Conservation (phyloP, 140 eudicot genomes). For the Ambrosia hybrid region DNA sequence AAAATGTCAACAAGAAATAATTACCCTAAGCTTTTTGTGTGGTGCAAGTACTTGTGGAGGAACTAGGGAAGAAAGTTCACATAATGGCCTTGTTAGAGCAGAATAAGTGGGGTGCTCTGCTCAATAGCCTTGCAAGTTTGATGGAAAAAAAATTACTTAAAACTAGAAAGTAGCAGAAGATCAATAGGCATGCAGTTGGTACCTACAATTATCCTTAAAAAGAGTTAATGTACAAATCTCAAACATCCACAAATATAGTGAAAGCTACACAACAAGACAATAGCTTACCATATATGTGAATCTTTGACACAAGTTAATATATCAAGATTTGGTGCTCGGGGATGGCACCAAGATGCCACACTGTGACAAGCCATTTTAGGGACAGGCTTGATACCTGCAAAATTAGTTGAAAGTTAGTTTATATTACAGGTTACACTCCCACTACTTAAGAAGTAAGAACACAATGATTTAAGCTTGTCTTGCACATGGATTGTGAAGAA, state of each 20-base stretch:
- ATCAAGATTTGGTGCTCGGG: slow-evolving; percentile 99
- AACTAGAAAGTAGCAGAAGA: slow-evolving; percentile 21
- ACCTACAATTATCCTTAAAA: slow-evolving; percentile 1
- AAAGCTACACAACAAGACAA: not conserved
- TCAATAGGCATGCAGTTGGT: not conserved
- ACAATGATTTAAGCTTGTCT: too few species aligned
- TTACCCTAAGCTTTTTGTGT: slow-evolving; percentile 89
- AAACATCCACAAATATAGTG: slow-evolving; percentile 7
- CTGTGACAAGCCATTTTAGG: slow-evolving; percentile 97
- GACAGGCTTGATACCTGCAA: slow-evolving; percentile 94
- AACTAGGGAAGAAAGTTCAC: slow-evolving; percentile 90
- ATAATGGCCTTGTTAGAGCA: slow-evolving; percentile 97
- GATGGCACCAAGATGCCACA: slow-evolving; percentile 99
- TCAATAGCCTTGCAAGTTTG: slow-evolving; percentile 85
- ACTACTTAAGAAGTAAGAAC: too few species aligned
- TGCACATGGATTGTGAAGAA: too few species aligned
- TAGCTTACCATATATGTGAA: slow-evolving; percentile 91
- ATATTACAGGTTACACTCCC: too few species aligned
- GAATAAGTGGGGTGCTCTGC: slow-evolving; percentile 84
- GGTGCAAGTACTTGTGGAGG: slow-evolving; percentile 95
- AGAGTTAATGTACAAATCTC: not conserved
- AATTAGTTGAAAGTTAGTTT: not conserved
- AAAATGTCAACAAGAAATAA: not conserved
- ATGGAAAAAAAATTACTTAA: slow-evolving; percentile 10
- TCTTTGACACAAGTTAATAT: slow-evolving; percentile 97